Evolutionary conservation across 768 basidiomycete genomes (phyloP), one percentile per base, ranked within the genome.

Genomic region (Mycena pura): DNA sequence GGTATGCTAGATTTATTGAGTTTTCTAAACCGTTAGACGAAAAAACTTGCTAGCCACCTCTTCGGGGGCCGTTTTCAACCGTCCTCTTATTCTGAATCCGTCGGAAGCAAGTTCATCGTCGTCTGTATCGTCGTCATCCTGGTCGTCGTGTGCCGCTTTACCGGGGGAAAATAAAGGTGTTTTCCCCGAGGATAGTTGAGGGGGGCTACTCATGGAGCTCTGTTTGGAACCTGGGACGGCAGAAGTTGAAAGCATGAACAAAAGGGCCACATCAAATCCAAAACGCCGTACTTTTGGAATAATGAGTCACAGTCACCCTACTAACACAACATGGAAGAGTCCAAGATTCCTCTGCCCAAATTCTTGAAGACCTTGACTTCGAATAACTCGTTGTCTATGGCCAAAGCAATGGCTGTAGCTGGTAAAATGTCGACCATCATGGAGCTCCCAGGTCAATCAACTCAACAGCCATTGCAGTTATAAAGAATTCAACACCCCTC

Each of bases 401-500:
- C 80, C 31, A 86, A 88, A 64, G 90, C 92, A 14, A 92, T 95
- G 82, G 74, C 79, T 14, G 73, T 90, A 24, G 83, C 91, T 34
- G 82, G 83, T 57, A 91, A 91, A 81, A 79, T 90, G 91, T 90
- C 59, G 83, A 27, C 38, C 0, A 19, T 10, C 39, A 31, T 54
- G 29, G 21, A 15, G 31, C 13, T 10, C 43, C 17, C 62, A 25
- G 41, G 28, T 9, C 43, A 31, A 50, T 7, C 7, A n/a, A 19
- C 63, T 64, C 38, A 55, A 60, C n/a, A 19, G 27, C 8, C 25
- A 34, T 31, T 43, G 13, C 72, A 93, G 92, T 63, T 93, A 91
- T 74, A 92, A 90, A 69, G 79, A 85, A 22, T 82, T 81, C 69
- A 88, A 87, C 66, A 89, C 91, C 0, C 81, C 85, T 5, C 72